Evolutionary conservation across 345 rosid species (phyloP).

Genomic region (Eucalyptus sp.): DNA sequence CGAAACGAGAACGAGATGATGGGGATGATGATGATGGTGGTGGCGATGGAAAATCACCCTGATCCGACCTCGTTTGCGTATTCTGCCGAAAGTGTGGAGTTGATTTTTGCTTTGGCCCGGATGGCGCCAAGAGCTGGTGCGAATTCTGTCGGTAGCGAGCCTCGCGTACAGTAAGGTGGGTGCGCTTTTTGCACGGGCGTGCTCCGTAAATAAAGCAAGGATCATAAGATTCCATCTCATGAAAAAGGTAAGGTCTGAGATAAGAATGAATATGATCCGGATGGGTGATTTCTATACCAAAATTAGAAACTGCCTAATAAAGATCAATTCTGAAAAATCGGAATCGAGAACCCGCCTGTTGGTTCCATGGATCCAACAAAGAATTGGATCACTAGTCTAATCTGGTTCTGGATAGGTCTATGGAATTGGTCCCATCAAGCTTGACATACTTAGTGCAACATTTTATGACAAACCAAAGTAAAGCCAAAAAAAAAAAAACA

Average conservation of each 20-base stretch:
- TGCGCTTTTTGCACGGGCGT: neutral
- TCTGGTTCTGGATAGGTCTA: accelerated
- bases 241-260: neutral
- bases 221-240: neutral
- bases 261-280: too few relatives aligned
- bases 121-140: neutral
- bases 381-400: accelerated
- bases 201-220: neutral
- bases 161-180: neutral
- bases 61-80: too few relatives aligned
- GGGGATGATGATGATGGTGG: neutral
- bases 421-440: too few relatives aligned
- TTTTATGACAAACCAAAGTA: too few relatives aligned
- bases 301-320: too few relatives aligned
- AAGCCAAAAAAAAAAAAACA: too few relatives aligned
- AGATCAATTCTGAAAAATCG: accelerated
- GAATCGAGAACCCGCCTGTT: accelerated
- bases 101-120: neutral
- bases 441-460: too few relatives aligned
- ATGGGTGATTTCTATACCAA: too few relatives aligned
- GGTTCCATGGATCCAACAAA: too few relatives aligned
- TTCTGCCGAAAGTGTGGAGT: neutral
- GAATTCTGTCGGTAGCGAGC: neutral
- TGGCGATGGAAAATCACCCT: neutral
- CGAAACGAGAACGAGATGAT: neutral